Evolutionary conservation across 495 filamentous ascomycete genomes (phyloP), one percentile per base, ranked within the genome.

Genomic region (Aspergillus sparsus): DNA sequence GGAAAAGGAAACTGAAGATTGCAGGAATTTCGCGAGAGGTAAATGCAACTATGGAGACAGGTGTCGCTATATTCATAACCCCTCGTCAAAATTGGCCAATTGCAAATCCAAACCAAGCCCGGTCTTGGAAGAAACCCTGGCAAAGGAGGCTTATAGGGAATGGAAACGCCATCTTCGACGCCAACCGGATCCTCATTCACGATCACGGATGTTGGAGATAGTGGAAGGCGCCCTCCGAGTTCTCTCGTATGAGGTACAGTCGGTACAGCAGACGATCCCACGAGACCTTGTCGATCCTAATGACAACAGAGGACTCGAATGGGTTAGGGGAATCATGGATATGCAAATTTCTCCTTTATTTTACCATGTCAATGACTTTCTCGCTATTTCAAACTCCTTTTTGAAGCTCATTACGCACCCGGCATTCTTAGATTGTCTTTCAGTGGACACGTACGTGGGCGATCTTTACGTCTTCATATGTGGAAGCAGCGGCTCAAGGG

Each of bases 231-330:
- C 53, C 7, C 15, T 56, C 27, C 11, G 47, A 12, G 36, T 56
- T 15, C 39, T 56, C 27, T 12, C 31, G 8, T 18, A 35, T 13
- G 12, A 35, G 5, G 15, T 46, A 27, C 39, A 46, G 41, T 3
- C n/a, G 5, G 7, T 45, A 12, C 41, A 45, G 5, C 53, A 56
- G 11, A 27, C 10, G 0, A 56, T 56, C 5, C 53, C 53, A 1
- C 53, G 41, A 11, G 53, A 46, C n/a, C 53, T 56, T 16, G 53
- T 47, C 13, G 53, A 56, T n/a, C 9, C n/a, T n/a, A n/a, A 35
- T 0, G 53, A 56, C 4, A 41, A 39, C 4, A 36, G 37, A 7
- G 53, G 53, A 7, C 41, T 46, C 21, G 21, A 35, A 33, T 56
- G 39, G 53, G 31, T 56, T 6, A 21, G 12, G 27, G 39, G 34